Base-by-base conservation (phyloP, 768 basidiomycete genomes). In the Boletus vinaceobasis region DNA sequence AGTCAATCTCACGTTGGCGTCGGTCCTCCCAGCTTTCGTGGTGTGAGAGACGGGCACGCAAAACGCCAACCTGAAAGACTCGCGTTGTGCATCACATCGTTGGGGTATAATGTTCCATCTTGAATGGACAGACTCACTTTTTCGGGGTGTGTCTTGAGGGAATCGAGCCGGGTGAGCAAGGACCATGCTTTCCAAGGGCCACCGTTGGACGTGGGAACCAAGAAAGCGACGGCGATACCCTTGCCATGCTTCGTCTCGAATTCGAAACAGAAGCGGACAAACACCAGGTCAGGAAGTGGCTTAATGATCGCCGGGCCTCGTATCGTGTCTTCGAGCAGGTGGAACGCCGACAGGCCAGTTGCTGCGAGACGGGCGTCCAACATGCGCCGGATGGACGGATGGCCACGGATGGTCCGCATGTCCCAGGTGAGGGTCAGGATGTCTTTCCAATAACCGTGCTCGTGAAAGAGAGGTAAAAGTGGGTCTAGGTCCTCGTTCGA, bases 81-180 rank as follows among this genome's bases (percentile, higher is more conserved):
- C 15, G 5, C 21, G 19, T 26, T 19, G 39, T 2, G 21, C 40
- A 14, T 15, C 42, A 48, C 7, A 7, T 45, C 29, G 33, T 15
- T 17, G 26, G 42, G 19, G 7, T 7, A 17, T 26, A n/a, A 17
- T 7, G 1, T 23, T 32, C 19, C 29, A 13, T 15, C 9, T 5
- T 5, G 23, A 29, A 48, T 3, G 2, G 40, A n/a, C n/a, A n/a
- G 40, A 42, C 60, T 43, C 64, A 69, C 64, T 61, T 75, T 73
- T 60, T 84, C 82, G 0, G 81, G 80, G 61, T 74, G 72, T 2
- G 68, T 77, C 44, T 82, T 80, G 62, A 88, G 69, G 15, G 75
- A 76, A 36, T 81, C 79, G 8, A 90, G 74, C 40, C 79, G 76
- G 2, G 87, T 88, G 60, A 81, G 80, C 11, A 87, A 56, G 14